These are phyloP conservation scores for Aaosphaeria arxii DNA, from an alignment of 2,329 filamentous ascomycete species.

Conservation along the genomic window DNA sequence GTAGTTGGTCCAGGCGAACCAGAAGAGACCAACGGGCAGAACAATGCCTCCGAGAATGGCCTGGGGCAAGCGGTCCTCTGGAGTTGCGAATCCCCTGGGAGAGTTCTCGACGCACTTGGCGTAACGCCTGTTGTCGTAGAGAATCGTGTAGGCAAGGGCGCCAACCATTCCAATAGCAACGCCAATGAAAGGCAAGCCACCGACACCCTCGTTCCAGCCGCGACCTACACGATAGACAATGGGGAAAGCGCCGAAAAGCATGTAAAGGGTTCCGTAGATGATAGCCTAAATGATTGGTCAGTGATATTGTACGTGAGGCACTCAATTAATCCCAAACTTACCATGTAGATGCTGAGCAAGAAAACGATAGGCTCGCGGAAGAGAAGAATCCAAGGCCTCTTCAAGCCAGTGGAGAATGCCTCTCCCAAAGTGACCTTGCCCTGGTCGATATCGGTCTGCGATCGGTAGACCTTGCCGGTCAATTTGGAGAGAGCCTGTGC, in stretches of 20 bases:
- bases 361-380: slow-evolving; percentile 69
- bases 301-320: not conserved
- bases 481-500: slow-evolving; percentile 48
- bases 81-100: slow-evolving; percentile 56
- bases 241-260: slow-evolving; percentile 49
- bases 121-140: slow-evolving; percentile 36
- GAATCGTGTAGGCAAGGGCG: slow-evolving; percentile 52
- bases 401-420: slow-evolving; percentile 57
- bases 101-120: slow-evolving; percentile 42
- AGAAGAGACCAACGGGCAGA: slow-evolving; percentile 52
- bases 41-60: slow-evolving; percentile 61
- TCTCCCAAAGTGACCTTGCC: slow-evolving; percentile 44
- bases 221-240: slow-evolving; percentile 59
- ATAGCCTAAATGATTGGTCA: slow-evolving; percentile 44
- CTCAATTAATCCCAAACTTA: not conserved
- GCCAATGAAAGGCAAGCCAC: slow-evolving; percentile 59
- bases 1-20: slow-evolving; percentile 45
- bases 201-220: slow-evolving; percentile 36
- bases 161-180: slow-evolving; percentile 64
- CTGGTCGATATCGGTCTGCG: slow-evolving; percentile 42
- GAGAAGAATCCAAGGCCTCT: slow-evolving; percentile 66
- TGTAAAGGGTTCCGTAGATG: slow-evolving; percentile 50
- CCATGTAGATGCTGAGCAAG: slow-evolving; percentile 62
- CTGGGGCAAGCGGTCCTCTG: slow-evolving; percentile 63
- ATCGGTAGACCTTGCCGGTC: slow-evolving; percentile 55